These are phyloP conservation scores for Clarireedia homoeocarpa DNA, from an alignment of 2,329 filamentous ascomycete genomes.

Conservation along the genomic window DNA sequence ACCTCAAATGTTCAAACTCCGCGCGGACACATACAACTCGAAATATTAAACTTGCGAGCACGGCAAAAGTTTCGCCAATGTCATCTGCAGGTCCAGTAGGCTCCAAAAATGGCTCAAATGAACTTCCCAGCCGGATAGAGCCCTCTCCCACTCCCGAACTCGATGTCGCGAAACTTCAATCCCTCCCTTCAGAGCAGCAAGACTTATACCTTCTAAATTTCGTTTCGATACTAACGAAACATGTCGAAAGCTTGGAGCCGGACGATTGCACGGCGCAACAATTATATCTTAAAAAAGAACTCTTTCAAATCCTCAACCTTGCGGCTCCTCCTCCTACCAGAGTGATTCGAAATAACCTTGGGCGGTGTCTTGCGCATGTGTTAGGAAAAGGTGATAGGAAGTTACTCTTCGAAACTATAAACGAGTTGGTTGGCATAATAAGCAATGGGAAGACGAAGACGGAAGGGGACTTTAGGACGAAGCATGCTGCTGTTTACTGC, in stretches of 20 bases:
- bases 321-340: constrained; percentile 73
- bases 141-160: constrained; percentile 62
- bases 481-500: constrained; percentile 82
- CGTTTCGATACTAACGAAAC: constrained; percentile 71
- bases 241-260: constrained; percentile 65
- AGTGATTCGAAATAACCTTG: constrained; percentile 83
- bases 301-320: constrained; percentile 87
- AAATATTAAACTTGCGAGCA: constrained; percentile 1
- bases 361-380: constrained; percentile 73
- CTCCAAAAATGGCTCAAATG: constrained; percentile 28
- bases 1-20: constrained; percentile 1
- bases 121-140: constrained; percentile 30
- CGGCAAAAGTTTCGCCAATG: constrained; percentile 22
- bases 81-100: constrained; percentile 23
- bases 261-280: constrained; percentile 86
- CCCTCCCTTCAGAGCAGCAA: constrained; percentile 88
- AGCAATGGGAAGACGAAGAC: constrained; percentile 63
- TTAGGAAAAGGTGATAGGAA: constrained; percentile 83
- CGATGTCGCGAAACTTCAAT: constrained; percentile 81
- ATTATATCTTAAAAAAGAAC: constrained; percentile 84
- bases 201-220: constrained; percentile 90
- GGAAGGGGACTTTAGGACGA: constrained; percentile 70
- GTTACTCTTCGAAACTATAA: constrained; percentile 88
- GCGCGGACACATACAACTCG: constrained; percentile 1
- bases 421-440: constrained; percentile 70